Conservation (phyloP, 306 rosid genomes). For the Rosa rugosa region DNA sequence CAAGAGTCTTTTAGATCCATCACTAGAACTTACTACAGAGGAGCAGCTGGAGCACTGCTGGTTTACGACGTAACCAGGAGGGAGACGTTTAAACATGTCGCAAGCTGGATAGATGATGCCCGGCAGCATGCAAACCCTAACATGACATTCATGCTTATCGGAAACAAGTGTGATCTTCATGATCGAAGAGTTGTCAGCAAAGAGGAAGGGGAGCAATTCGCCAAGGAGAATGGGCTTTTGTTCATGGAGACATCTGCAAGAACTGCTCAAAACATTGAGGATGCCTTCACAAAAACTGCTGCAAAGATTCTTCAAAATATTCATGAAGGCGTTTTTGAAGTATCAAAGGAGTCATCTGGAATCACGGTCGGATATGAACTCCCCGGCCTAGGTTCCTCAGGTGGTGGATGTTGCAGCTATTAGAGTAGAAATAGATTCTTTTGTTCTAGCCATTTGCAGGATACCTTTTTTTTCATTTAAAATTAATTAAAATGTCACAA, state of each 20-base stretch:
- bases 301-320: not conserved
- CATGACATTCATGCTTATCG: conserved; percentile 88
- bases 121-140: conserved; percentile 92
- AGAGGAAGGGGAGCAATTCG: conserved; percentile 74
- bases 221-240: not conserved
- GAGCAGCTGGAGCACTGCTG: conserved; percentile 93
- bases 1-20: conserved; percentile 95
- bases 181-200: conserved; percentile 87
- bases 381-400: not conserved
- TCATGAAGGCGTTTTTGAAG: not conserved
- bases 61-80: conserved; percentile 97
- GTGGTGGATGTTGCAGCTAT: not conserved
- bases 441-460: not conserved
- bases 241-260: conserved; percentile 4
- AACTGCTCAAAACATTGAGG: not conserved
- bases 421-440: not conserved
- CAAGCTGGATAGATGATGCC: conserved; percentile 94
- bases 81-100: conserved; percentile 70
- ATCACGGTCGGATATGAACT: not conserved
- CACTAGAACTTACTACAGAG: conserved; percentile 87
- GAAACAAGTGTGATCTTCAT: conserved; percentile 79
- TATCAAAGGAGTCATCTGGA: not conserved
- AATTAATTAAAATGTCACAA: too few species aligned
- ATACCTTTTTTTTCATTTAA: too few species aligned
- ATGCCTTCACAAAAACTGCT: not conserved